A percentile compares a stretch with the other conserved stretches of the same genome.
These are phyloP conservation scores for Beauveria brongniartii DNA, from an alignment of 2,329 filamentous ascomycete species.

Conservation along the genomic window DNA sequence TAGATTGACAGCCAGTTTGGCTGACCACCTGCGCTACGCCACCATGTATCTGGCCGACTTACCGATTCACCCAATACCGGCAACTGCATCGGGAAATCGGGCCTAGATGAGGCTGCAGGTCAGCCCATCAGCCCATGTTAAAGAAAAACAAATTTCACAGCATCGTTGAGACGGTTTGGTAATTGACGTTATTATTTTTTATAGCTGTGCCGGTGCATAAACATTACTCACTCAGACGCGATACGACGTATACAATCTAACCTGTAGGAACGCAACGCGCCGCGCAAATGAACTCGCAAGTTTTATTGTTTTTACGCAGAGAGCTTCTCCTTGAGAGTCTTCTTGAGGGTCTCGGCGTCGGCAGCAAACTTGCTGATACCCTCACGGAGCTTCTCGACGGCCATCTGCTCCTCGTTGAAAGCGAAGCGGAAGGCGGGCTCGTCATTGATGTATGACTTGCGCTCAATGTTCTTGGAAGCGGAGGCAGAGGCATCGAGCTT, in stretches of 20 bases:
- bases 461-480: conserved; percentile 63
- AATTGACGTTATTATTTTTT: conserved; percentile 6
- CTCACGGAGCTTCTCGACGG: conserved; percentile 96
- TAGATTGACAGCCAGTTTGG: neutral
- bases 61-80: neutral
- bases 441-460: conserved; percentile 84
- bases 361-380: conserved; percentile 99
- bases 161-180: neutral
- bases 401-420: conserved; percentile 99
- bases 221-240: neutral
- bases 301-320: conserved; percentile 26
- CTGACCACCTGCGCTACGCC: neutral
- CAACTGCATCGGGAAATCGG: neutral
- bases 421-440: conserved; percentile 93
- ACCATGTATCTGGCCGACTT: neutral
- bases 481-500: conserved; percentile 76
- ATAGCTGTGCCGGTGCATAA: conserved; percentile 4
- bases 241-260: neutral
- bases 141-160: neutral
- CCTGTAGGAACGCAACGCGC: neutral
- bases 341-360: conserved; percentile 89
- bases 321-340: conserved; percentile 83
- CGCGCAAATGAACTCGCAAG: neutral
- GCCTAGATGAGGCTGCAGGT: neutral
- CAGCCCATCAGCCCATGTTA: neutral